Evolutionary conservation across 2,329 filamentous ascomycete species (phyloP).

Genomic region (Sporothrix luriei): DNA sequence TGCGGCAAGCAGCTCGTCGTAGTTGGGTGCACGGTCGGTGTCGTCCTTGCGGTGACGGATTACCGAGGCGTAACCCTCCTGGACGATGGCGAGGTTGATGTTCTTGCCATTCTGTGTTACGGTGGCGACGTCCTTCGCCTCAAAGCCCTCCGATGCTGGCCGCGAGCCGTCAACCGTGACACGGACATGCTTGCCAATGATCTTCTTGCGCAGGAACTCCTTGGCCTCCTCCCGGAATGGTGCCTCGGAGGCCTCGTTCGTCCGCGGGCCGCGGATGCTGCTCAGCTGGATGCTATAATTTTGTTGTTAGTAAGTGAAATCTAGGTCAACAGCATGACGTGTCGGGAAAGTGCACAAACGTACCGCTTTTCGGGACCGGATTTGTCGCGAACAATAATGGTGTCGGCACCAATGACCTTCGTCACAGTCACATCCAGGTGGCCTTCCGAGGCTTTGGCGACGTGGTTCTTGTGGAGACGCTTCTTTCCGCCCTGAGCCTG

Average conservation of each 20-base stretch:
- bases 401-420: slow-evolving; percentile 86
- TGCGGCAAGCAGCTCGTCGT: slow-evolving; percentile 81
- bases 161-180: slow-evolving; percentile 88
- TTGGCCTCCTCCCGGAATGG: slow-evolving; percentile 93
- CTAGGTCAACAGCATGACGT: neutral
- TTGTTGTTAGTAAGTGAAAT: slow-evolving; percentile 3
- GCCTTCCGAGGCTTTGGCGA: slow-evolving; percentile 66
- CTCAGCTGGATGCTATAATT: slow-evolving; percentile 69
- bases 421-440: slow-evolving; percentile 80
- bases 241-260: slow-evolving; percentile 80
- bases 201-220: slow-evolving; percentile 88
- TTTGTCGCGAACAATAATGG: slow-evolving; percentile 83
- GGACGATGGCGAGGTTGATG: slow-evolving; percentile 79
- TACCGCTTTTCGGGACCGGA: slow-evolving; percentile 76
- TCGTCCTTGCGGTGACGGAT: slow-evolving; percentile 95
- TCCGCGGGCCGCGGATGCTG: slow-evolving; percentile 91
- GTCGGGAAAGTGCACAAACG: neutral
- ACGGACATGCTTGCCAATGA: slow-evolving; percentile 95
- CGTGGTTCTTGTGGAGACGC: slow-evolving; percentile 79
- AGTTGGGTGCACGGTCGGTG: slow-evolving; percentile 88
- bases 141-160: slow-evolving; percentile 84
- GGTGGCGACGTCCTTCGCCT: slow-evolving; percentile 92
- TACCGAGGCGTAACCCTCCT: slow-evolving; percentile 89
- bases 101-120: slow-evolving; percentile 84
- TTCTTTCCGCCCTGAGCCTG: slow-evolving; percentile 74